These are phyloP conservation scores for Pleurozium schreberi DNA, from an alignment of 225 moss, liverwort and hornwort species.

Conservation along the genomic window DNA sequence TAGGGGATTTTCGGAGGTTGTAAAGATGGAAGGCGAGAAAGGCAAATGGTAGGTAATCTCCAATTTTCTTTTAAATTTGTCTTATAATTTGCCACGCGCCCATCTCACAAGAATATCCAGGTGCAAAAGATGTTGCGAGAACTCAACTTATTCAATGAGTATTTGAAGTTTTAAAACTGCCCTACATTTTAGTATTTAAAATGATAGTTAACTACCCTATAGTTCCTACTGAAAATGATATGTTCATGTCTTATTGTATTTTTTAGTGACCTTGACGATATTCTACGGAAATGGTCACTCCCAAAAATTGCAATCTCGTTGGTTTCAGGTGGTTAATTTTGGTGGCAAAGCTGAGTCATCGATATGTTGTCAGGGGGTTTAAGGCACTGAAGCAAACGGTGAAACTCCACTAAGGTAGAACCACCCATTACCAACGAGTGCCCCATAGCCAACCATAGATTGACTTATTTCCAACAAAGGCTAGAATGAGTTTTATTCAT, in stretches of 20 bases:
- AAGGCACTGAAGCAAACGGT: constrained; percentile 98
- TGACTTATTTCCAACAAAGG: too few relatives aligned
- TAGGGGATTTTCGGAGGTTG: constrained; percentile 88
- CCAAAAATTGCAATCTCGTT: background rate
- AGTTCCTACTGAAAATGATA: background rate
- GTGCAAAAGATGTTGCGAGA: background rate
- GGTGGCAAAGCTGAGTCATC: constrained; percentile 10
- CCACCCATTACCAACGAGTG: too few relatives aligned
- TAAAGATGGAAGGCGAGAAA: constrained; percentile 98
- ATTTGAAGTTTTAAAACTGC: background rate
- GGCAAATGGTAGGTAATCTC: constrained; percentile 86
- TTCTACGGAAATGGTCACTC: background rate
- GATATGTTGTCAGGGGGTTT: constrained; percentile 65
- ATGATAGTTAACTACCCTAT: too few relatives aligned
- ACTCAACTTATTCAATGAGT: background rate
- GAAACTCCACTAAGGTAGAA: too few relatives aligned
- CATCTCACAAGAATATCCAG: background rate
- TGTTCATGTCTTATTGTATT: background rate
- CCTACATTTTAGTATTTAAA: background rate
- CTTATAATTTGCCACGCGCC: background rate
- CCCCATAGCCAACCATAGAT: too few relatives aligned
- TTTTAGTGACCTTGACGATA: background rate
- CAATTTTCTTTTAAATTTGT: background rate
- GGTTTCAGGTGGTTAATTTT: background rate
- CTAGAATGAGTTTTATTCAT: too few relatives aligned